Conservation (phyloP, 202 grass and related monocot genomes). For the Brachypodium distachyon region DNA sequence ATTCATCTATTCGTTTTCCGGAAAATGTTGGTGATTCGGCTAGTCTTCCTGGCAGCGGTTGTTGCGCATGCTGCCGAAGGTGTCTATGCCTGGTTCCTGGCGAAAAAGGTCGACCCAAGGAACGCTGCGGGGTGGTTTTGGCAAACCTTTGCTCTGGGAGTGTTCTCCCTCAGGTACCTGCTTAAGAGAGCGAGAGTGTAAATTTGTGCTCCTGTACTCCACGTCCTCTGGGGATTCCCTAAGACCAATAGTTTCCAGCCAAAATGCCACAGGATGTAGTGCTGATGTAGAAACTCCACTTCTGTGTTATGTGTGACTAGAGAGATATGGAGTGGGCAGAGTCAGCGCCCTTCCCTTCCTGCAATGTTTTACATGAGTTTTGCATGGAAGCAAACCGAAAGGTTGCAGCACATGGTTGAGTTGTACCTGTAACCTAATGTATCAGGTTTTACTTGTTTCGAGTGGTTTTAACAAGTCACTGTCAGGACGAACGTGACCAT, state of each 20-base stretch:
- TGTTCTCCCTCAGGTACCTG: conserved; percentile 55
- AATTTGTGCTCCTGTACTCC: not conserved
- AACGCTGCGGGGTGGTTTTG: conserved; percentile 81
- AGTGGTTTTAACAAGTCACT: not conserved
- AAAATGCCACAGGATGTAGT: not conserved
- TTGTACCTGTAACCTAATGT: not conserved
- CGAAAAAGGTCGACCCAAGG: conserved; percentile 59
- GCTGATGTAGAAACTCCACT: not conserved
- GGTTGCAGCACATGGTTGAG: not conserved
- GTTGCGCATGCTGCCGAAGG: conserved; percentile 46
- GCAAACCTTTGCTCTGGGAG: conserved; percentile 56
- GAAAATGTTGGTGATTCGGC: conserved; percentile 23
- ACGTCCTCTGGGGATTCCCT: not conserved
- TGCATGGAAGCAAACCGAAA: not conserved
- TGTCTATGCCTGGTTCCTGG: conserved; percentile 64
- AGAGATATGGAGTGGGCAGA: not conserved
- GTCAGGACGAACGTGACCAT: not conserved
- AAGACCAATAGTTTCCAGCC: not conserved
- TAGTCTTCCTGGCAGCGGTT: conserved; percentile 30
- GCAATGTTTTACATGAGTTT: not conserved
- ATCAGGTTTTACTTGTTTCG: not conserved
- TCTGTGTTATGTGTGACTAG: not conserved
- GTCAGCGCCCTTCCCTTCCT: not conserved
- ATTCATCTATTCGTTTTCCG: conserved; percentile 49
- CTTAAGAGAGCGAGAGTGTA: conserved; percentile 53